phyloP scores from a whole-genome alignment of 805 yeast genomes.

The Spathaspora boniae region DNA sequence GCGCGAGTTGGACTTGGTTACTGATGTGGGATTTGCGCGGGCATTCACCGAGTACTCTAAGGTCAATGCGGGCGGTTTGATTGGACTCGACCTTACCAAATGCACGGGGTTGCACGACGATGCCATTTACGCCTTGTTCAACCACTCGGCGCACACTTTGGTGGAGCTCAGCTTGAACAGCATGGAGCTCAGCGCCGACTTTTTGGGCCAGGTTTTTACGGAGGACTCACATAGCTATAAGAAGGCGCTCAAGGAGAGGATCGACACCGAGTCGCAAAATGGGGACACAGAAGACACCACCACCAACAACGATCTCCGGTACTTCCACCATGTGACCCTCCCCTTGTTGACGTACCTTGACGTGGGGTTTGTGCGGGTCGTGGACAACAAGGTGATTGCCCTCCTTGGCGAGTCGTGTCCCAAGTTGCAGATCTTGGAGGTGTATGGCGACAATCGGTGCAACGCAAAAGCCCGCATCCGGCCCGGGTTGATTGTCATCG shows the following conservation, averaged over 20 bases:
- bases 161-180: constrained; percentile 75
- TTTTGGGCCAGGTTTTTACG: constrained; percentile 47
- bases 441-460: constrained; percentile 74
- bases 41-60: constrained; percentile 55
- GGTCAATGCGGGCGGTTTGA: constrained; percentile 52
- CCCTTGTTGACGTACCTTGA: constrained; percentile 69
- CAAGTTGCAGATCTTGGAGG: constrained; percentile 64
- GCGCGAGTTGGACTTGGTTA: constrained; percentile 56
- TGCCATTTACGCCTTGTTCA: constrained; percentile 55
- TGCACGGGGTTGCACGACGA: constrained; percentile 64
- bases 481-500: constrained; percentile 60
- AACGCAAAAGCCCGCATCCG: constrained; percentile 52
- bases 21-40: constrained; percentile 61
- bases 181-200: constrained; percentile 47
- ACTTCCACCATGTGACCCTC: constrained; percentile 24
- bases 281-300: constrained; percentile 5
- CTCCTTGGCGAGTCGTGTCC: constrained; percentile 57
- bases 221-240: constrained; percentile 21
- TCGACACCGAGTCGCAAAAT: constrained; percentile 7
- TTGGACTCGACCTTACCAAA: constrained; percentile 57
- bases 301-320: constrained; percentile 6
- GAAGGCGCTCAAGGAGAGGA: constrained; percentile 6
- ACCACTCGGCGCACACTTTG: constrained; percentile 62
- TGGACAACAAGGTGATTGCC: constrained; percentile 67
- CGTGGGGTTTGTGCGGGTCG: constrained; percentile 72